Percentiles rank a stretch among this genome's conserved stretches.
phyloP scores from a whole-genome alignment of 345 rosid genomes.

The Eucalyptus coolabah region DNA sequence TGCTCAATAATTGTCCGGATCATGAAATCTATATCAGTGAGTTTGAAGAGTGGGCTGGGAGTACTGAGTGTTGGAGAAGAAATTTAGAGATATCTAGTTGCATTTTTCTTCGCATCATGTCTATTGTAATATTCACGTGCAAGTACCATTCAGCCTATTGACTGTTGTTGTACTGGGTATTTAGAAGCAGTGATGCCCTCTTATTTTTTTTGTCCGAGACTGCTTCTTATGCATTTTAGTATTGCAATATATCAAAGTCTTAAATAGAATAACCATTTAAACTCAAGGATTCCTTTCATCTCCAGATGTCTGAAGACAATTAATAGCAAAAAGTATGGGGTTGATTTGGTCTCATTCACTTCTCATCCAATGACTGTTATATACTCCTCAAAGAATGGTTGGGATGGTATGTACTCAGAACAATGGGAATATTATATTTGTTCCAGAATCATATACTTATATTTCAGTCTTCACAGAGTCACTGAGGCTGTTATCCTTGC shows the following conservation, averaged over 20 bases:
- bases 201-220: neutral
- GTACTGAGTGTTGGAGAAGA: neutral
- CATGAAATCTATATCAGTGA: neutral
- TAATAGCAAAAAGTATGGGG: constrained; percentile 97
- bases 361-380: constrained; percentile 63
- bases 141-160: neutral
- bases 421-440: neutral
- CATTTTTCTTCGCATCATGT: neutral
- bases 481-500: constrained; percentile 82
- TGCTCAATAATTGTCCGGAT: neutral
- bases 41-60: neutral
- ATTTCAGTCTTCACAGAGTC: constrained; percentile 41
- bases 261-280: neutral
- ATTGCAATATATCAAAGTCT: neutral
- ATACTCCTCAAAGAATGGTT: constrained; percentile 94
- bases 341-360: constrained; percentile 91
- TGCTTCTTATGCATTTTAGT: neutral
- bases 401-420: constrained; percentile 67
- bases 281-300: neutral
- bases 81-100: neutral
- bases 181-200: neutral
- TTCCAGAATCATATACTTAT: neutral
- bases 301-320: constrained; percentile 61
- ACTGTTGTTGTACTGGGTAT: neutral
- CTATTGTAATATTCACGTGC: neutral